These are phyloP conservation scores for Pythium scleroteichum DNA, from an alignment of 352 stramenopile species.

Conservation along the genomic window DNA sequence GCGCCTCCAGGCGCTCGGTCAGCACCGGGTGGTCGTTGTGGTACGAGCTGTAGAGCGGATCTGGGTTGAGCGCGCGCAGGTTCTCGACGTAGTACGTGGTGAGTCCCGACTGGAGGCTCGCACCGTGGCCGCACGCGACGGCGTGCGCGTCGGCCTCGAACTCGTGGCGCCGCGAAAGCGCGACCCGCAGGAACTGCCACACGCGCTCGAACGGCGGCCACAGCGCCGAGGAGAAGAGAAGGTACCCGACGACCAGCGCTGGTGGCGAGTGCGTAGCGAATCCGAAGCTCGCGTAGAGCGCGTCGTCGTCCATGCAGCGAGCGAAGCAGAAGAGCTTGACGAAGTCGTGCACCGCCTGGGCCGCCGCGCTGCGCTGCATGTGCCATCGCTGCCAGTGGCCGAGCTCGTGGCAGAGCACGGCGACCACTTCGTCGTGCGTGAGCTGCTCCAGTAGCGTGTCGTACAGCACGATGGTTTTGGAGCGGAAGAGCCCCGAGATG, in stretches of 20 bases:
- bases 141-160: constrained; percentile 94
- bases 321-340: constrained; percentile 70
- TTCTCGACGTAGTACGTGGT: constrained; percentile 97
- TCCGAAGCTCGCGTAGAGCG: constrained; percentile 43
- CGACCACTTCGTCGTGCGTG: constrained; percentile 92
- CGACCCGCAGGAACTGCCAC: constrained; percentile 58
- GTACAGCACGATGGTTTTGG: constrained; percentile 96
- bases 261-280: constrained; percentile 17
- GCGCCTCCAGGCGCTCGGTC: constrained; percentile 93
- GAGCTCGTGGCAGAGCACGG: constrained; percentile 95
- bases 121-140: constrained; percentile 88
- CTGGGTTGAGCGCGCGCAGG: constrained; percentile 94
- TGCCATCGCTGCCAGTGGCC: constrained; percentile 96
- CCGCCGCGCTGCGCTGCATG: constrained; percentile 46
- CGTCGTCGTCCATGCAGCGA: constrained; percentile 55
- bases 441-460: constrained; percentile 95
- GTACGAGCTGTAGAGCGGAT: constrained; percentile 93
- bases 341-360: constrained; percentile 32
- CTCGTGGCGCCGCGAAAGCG: constrained; percentile 70
- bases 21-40: constrained; percentile 97
- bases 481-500: constrained; percentile 93
- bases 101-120: constrained; percentile 91
- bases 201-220: constrained; percentile 74
- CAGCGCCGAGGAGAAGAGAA: constrained; percentile 82
- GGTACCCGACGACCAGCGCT: constrained; percentile 71